A percentile compares a stretch with the other conserved stretches of the same genome.
Evolutionary conservation across 31 red algal species (phyloP).

Genomic region (Endocladia muricata): DNA sequence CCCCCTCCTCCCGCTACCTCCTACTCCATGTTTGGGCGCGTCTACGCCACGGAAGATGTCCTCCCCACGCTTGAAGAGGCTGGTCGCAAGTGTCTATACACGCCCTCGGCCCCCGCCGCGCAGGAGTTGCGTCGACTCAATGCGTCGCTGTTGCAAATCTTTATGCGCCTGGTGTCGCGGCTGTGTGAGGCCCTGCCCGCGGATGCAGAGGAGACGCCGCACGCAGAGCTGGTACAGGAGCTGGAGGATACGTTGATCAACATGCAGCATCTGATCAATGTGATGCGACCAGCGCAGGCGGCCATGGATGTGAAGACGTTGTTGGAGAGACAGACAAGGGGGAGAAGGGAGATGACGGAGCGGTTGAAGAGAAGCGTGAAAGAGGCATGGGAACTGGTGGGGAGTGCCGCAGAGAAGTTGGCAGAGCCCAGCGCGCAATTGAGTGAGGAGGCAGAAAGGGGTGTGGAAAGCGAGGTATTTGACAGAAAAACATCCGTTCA

Average conservation of each 20-base stretch:
- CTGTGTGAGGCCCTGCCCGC: slow-evolving; percentile 37
- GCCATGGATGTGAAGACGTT: slow-evolving; percentile 54
- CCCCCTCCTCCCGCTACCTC: slow-evolving; percentile 31
- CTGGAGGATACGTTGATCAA: slow-evolving; percentile 53
- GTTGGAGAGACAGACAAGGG: slow-evolving; percentile 37
- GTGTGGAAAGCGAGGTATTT: neutral
- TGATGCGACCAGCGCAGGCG: slow-evolving; percentile 54
- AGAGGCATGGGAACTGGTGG: slow-evolving; percentile 49
- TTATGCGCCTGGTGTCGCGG: slow-evolving; percentile 33
- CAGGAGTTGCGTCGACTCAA: slow-evolving; percentile 36
- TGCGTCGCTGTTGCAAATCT: slow-evolving; percentile 24
- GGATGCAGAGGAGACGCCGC: slow-evolving; percentile 10
- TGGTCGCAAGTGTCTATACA: slow-evolving; percentile 34
- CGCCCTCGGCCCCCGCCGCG: slow-evolving; percentile 12
- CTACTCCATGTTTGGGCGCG: slow-evolving; percentile 56
- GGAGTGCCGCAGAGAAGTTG: slow-evolving; percentile 37
- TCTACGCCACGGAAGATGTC: slow-evolving; percentile 38
- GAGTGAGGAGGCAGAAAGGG: neutral
- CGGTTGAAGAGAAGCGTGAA: slow-evolving; percentile 38
- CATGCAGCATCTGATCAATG: slow-evolving; percentile 65
- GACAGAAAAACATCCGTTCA: neutral
- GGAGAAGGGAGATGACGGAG: slow-evolving; percentile 46
- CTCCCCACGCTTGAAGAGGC: slow-evolving; percentile 41
- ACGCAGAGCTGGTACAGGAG: slow-evolving; percentile 12
- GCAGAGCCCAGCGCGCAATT: slow-evolving; percentile 39